Percentiles rank a stretch among this genome's conserved stretches.
These are phyloP conservation scores for Ophiostoma quercus DNA, from an alignment of 2,329 filamentous ascomycete species.

Conservation along the genomic window DNA sequence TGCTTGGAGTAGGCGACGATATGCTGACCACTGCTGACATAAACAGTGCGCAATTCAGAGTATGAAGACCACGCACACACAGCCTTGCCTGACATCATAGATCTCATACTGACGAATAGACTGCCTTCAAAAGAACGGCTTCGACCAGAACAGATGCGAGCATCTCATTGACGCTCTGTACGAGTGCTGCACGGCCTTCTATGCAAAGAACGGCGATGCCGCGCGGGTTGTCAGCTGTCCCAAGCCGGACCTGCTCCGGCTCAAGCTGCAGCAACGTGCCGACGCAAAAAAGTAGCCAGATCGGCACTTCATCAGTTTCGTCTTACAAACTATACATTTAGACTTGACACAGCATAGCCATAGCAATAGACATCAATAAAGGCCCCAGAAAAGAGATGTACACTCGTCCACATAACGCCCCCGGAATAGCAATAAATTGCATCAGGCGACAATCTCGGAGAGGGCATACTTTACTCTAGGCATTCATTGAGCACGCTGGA, in stretches of 20 bases:
- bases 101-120: slow-evolving; percentile 44
- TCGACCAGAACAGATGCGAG: slow-evolving; percentile 79
- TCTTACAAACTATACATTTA: slow-evolving; percentile 22
- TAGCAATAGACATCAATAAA: neutral
- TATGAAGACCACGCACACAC: slow-evolving; percentile 35
- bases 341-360: neutral
- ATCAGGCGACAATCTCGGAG: slow-evolving; percentile 64
- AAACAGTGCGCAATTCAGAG: slow-evolving; percentile 82
- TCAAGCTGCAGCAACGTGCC: slow-evolving; percentile 75
- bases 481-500: slow-evolving; percentile 94
- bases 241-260: slow-evolving; percentile 67
- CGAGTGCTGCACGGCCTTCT: slow-evolving; percentile 88
- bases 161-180: slow-evolving; percentile 77
- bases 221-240: slow-evolving; percentile 80
- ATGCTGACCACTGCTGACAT: neutral
- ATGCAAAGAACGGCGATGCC: slow-evolving; percentile 68
- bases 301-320: neutral
- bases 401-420: slow-evolving; percentile 38
- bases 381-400: slow-evolving; percentile 31
- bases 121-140: slow-evolving; percentile 78
- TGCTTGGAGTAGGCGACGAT: neutral
- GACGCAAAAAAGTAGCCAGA: slow-evolving; percentile 21
- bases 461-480: slow-evolving; percentile 72
- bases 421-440: slow-evolving; percentile 36
- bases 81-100: neutral